Evolutionary conservation across 352 stramenopile species (phyloP).

Genomic region (Phytophthora parvispora): DNA sequence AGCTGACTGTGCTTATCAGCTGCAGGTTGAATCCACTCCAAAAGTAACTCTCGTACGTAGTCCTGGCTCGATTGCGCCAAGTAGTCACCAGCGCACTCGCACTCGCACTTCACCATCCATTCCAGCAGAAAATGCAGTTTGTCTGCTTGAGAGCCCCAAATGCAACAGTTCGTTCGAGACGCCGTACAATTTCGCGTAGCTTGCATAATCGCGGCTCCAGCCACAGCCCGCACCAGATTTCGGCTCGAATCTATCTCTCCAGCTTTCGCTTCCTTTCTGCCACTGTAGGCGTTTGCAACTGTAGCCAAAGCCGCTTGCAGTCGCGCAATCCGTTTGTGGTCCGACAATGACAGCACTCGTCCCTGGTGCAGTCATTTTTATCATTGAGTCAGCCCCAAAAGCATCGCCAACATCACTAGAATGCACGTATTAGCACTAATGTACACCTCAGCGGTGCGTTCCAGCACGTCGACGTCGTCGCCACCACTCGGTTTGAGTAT

Average conservation of each 20-base stretch:
- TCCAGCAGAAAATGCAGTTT: slow-evolving; percentile 65
- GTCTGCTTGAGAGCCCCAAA: slow-evolving; percentile 56
- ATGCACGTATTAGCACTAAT: background rate
- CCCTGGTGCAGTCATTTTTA: slow-evolving; percentile 14
- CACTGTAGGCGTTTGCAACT: slow-evolving; percentile 29
- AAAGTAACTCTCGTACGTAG: slow-evolving; percentile 43
- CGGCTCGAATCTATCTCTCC: slow-evolving; percentile 13
- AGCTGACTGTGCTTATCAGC: slow-evolving; percentile 63
- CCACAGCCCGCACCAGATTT: slow-evolving; percentile 61
- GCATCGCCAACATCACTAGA: background rate
- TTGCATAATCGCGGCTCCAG: slow-evolving; percentile 49
- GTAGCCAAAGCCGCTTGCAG: slow-evolving; percentile 48
- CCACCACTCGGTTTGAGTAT: slow-evolving; percentile 8
- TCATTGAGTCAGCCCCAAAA: slow-evolving; percentile 5
- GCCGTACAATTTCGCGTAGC: slow-evolving; percentile 48
- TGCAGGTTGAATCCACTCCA: slow-evolving; percentile 39
- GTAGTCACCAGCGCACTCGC: background rate
- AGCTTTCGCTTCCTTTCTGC: background rate
- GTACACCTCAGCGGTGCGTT: slow-evolving; percentile 18
- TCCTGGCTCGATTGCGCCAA: background rate
- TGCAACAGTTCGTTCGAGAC: slow-evolving; percentile 64
- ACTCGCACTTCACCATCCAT: slow-evolving; percentile 52
- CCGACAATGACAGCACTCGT: slow-evolving; percentile 47
- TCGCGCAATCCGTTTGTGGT: slow-evolving; percentile 75
- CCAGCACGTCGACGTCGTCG: slow-evolving; percentile 12